These are phyloP conservation scores for Phytophthora citricola DNA, from an alignment of 352 stramenopile genomes.

Conservation along the genomic window DNA sequence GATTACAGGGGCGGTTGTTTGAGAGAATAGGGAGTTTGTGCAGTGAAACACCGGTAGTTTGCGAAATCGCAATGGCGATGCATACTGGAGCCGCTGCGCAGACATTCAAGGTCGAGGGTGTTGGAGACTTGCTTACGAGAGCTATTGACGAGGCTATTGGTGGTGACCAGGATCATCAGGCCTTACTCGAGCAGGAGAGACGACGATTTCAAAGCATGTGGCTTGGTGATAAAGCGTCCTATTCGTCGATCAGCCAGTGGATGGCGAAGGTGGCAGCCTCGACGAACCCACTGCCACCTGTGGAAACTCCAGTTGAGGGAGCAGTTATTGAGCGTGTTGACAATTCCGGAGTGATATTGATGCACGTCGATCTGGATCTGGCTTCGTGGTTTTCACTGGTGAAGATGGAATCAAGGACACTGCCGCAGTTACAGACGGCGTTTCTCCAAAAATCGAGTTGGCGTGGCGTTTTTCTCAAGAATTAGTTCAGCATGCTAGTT, in stretches of 20 bases:
- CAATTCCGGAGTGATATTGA: conserved; percentile 41
- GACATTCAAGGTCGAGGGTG: conserved; percentile 24
- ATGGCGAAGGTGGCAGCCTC: conserved; percentile 12
- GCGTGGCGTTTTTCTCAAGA: conserved; percentile 54
- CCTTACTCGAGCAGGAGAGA: conserved; percentile 39
- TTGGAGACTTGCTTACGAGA: conserved; percentile 35
- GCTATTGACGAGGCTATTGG: conserved; percentile 54
- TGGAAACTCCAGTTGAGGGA: not conserved
- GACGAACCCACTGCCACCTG: not conserved
- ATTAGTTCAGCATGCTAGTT: conserved; percentile 49
- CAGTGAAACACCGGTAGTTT: conserved; percentile 54
- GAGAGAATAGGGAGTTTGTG: conserved; percentile 39
- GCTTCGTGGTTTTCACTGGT: conserved; percentile 71
- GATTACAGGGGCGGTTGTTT: conserved; percentile 34
- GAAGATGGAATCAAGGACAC: conserved; percentile 10
- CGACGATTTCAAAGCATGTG: conserved; percentile 36
- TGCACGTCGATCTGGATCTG: conserved; percentile 77
- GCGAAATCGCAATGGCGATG: conserved; percentile 35
- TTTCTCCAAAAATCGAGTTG: conserved; percentile 3
- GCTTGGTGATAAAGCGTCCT: conserved; percentile 44
- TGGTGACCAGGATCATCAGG: conserved; percentile 37
- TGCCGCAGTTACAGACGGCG: not conserved
- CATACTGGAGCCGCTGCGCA: not conserved
- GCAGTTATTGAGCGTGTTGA: not conserved
- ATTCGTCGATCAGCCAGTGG: conserved; percentile 25